These are phyloP conservation scores for Skeletonema marinoi DNA, from an alignment of 108 stramenopile species.

Conservation along the genomic window DNA sequence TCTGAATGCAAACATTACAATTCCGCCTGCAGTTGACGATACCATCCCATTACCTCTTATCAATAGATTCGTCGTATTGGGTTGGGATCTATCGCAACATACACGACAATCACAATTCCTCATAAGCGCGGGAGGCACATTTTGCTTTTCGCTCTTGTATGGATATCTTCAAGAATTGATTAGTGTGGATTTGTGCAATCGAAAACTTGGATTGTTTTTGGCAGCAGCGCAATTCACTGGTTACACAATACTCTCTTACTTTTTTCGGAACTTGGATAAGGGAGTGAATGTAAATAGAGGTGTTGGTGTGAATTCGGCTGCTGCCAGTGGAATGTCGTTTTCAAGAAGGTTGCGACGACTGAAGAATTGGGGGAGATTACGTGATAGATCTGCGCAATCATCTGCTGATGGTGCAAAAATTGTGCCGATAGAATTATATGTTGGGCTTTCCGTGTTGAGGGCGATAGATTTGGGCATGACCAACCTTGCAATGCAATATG, in stretches of 20 bases:
- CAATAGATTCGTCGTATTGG: conserved; percentile 60
- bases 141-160: conserved; percentile 80
- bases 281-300: neutral
- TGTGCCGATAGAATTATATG: conserved; percentile 74
- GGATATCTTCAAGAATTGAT: conserved; percentile 90
- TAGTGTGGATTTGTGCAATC: conserved; percentile 73
- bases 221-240: conserved; percentile 80
- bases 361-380: conserved; percentile 11
- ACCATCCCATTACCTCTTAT: neutral
- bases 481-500: conserved; percentile 90
- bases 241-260: conserved; percentile 70
- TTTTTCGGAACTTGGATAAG: conserved; percentile 37
- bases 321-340: neutral
- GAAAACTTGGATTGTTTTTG: conserved; percentile 83
- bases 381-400: conserved; percentile 30
- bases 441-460: conserved; percentile 74
- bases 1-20: neutral
- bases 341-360: conserved; percentile 28
- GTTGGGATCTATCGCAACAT: conserved; percentile 69
- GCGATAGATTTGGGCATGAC: conserved; percentile 90
- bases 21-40: neutral
- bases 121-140: conserved; percentile 76
- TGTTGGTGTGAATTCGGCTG: neutral
- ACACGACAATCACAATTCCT: conserved; percentile 69
- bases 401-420: neutral